Percentiles rank a stretch among this genome's conserved stretches.
Conservation (phyloP, 2,329 filamentous ascomycete genomes). For the Colletotrichum sp. region DNA sequence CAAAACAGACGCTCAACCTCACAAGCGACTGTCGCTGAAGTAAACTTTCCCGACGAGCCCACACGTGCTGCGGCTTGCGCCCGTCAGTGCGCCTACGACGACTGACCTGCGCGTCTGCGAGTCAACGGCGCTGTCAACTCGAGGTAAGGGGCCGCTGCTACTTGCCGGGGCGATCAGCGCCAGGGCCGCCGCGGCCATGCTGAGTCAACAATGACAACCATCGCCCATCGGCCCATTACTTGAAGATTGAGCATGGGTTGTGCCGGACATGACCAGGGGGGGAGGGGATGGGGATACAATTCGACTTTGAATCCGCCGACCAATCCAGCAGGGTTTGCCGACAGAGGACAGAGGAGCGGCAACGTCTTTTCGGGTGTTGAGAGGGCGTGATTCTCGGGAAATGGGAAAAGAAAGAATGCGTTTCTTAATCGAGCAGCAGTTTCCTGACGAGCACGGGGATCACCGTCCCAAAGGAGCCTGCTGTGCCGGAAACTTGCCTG, state of each 20-base stretch:
- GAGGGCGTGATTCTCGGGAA: slow-evolving; percentile 3
- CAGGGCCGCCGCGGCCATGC: slow-evolving; percentile 7
- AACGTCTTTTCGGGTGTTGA: not conserved
- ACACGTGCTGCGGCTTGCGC: slow-evolving; percentile 13
- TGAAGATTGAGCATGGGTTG: not conserved
- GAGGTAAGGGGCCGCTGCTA: slow-evolving; percentile 1
- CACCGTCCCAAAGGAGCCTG: slow-evolving; percentile 39
- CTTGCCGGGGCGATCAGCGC: slow-evolving; percentile 14
- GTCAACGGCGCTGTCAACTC: slow-evolving; percentile 16
- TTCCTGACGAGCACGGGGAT: slow-evolving; percentile 37
- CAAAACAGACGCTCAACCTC: not conserved
- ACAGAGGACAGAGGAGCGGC: not conserved
- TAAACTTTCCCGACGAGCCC: slow-evolving; percentile 6
- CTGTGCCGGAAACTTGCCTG: slow-evolving; percentile 39
- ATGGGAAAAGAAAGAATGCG: slow-evolving; percentile 23
- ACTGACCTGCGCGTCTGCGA: slow-evolving; percentile 15
- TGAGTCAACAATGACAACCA: slow-evolving; percentile 19
- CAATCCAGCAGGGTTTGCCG: not conserved
- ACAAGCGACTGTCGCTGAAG: slow-evolving; percentile 5
- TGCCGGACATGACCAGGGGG: not conserved
- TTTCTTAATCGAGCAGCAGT: slow-evolving; percentile 41
- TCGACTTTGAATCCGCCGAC: not conserved
- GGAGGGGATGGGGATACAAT: not conserved
- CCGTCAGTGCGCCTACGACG: slow-evolving; percentile 10
- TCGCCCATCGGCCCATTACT: slow-evolving; percentile 3